phyloP scores from a whole-genome alignment of 306 rosid genomes.

The Lagenaria siceraria region DNA sequence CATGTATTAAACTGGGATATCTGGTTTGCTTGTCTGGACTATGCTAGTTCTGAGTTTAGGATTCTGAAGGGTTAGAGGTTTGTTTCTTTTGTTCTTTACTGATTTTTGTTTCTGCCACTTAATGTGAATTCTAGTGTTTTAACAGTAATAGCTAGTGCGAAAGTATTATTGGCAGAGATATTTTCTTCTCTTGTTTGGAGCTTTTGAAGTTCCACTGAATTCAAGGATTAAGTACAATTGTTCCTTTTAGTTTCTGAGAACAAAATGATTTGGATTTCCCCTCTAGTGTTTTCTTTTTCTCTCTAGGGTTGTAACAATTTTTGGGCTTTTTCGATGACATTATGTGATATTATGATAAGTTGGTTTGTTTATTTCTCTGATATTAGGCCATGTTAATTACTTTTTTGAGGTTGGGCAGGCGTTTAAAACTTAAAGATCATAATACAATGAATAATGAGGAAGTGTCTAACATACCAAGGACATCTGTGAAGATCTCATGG shows the following conservation, averaged over 20 bases:
- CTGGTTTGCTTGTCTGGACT: background rate
- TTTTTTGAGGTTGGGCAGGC: background rate
- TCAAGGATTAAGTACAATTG: background rate
- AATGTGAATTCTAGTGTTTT: background rate
- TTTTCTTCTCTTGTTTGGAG: background rate
- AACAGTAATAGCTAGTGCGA: background rate
- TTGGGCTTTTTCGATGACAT: background rate
- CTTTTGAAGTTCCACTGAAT: background rate
- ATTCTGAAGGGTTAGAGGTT: background rate
- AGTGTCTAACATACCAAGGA: constrained; percentile 22
- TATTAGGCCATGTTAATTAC: constrained; percentile 27
- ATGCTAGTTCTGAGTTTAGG: background rate
- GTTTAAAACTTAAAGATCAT: constrained; percentile 11
- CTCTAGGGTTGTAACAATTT: background rate
- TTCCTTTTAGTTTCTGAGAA: background rate
- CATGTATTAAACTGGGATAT: background rate
- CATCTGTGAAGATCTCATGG: constrained; percentile 51
- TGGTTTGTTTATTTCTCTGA: constrained; percentile 9
- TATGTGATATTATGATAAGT: background rate
- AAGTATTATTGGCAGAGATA: background rate
- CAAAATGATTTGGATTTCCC: background rate
- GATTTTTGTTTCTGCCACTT: background rate
- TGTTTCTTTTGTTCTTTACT: background rate
- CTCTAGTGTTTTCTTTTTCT: background rate
- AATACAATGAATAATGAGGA: constrained; percentile 22